These are phyloP conservation scores for Antitrichia curtipendula DNA, from an alignment of 225 moss, liverwort and hornwort genomes.

Conservation along the genomic window DNA sequence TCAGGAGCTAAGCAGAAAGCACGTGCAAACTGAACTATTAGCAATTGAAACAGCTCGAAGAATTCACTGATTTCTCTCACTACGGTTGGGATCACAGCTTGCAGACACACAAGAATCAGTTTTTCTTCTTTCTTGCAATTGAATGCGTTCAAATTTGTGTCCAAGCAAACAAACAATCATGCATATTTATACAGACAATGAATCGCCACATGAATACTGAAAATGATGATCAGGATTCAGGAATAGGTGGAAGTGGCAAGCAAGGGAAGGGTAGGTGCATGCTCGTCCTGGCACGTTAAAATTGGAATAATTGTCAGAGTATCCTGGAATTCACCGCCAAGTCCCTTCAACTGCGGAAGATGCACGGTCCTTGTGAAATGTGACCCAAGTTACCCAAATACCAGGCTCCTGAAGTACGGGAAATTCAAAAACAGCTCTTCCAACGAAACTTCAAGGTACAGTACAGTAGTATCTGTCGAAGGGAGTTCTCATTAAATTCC, in stretches of 20 bases:
- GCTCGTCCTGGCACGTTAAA: neutral
- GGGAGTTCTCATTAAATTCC: no score
- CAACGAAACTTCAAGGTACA: neutral
- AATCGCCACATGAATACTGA: neutral
- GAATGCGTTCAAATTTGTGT: no score
- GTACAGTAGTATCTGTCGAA: neutral
- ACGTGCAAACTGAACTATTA: neutral
- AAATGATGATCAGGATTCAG: neutral
- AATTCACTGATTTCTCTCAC: no score
- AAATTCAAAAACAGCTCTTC: neutral
- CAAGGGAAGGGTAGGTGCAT: neutral
- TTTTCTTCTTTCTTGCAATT: neutral
- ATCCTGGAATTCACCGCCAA: neutral
- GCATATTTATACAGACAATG: neutral
- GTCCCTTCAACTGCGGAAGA: neutral
- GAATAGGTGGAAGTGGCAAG: neutral
- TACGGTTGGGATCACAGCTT: neutral
- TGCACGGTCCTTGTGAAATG: neutral
- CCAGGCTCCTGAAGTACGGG: neutral
- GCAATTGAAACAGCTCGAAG: neutral
- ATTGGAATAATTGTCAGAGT: no score
- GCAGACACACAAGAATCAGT: neutral
- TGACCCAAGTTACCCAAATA: neutral
- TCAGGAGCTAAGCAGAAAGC: neutral
- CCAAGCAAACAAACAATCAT: no score